These are phyloP conservation scores for Planoprotostelium fungivorum DNA, from an alignment of 78 protist species.

Conservation along the genomic window DNA sequence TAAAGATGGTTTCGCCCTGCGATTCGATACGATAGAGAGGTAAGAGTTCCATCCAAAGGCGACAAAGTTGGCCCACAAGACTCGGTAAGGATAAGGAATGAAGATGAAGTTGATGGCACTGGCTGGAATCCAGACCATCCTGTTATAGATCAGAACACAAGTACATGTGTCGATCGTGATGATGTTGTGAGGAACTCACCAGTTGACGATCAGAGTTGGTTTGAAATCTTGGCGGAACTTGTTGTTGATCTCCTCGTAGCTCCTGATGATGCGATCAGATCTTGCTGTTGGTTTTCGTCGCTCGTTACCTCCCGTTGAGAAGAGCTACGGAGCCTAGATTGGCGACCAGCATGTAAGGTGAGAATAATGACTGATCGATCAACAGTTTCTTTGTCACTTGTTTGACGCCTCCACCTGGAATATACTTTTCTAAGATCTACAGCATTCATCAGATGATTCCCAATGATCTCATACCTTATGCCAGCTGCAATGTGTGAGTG, in stretches of 20 bases:
- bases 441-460: background rate
- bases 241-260: background rate
- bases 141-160: background rate
- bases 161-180: too few species aligned
- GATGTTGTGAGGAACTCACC: background rate
- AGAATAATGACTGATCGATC: background rate
- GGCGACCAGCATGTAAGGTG: background rate
- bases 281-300: background rate
- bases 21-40: background rate
- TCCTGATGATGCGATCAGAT: background rate
- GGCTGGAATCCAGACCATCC: background rate
- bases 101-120: background rate
- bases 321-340: background rate
- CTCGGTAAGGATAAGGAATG: background rate
- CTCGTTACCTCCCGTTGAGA: background rate
- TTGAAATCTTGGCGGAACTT: background rate
- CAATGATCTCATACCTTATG: background rate
- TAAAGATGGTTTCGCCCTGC: too few species aligned
- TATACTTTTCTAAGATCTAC: background rate
- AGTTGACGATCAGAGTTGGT: background rate
- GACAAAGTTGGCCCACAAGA: background rate
- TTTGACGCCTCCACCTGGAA: background rate
- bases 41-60: background rate
- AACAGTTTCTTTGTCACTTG: background rate
- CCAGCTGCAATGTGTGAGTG: background rate